Evolutionary conservation across 2,329 filamentous ascomycete species (phyloP), one percentile per base, ranked within the genome.

Genomic region (Ceratocystis smalleyi): DNA sequence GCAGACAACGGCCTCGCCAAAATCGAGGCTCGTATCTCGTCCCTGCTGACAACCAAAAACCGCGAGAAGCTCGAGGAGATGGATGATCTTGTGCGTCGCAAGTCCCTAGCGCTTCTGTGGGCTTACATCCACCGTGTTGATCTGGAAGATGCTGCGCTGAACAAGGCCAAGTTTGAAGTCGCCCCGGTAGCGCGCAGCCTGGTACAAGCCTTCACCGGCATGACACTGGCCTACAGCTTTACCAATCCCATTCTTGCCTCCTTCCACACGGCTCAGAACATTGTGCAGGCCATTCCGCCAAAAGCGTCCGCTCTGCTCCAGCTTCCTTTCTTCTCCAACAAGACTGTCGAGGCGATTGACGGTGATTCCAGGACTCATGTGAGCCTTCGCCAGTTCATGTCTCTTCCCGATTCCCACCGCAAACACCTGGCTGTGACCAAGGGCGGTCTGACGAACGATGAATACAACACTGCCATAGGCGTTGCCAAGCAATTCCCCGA

Each of bases 101-200:
- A 97, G 79, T 86, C 90, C 6, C 79, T 97, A 55, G 89, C 87
- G 61, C 80, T 99, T 65, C 79, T 99, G 17, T 99, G 95, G 94
- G 91, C 94, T 51, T 97, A 99, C 73, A 82, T 97, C 59, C 89
- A 89, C 67, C 88, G 94, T 59, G 79, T 95, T 64, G 89, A 96
- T 70, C 82, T 99, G 27, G 86, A 88, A 54, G 91, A 96, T 71
- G 74, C 82, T 63, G 79, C 81, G 40, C 79, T 96, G 63, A 87
- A 95, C 71, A 85, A 85, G 72, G 85, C 91, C 74, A 99, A 97
- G 77, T 91, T 88, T 73, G 87, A 94, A 73, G 84, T 94, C 67
- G 91, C 89, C 22, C 91, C 92, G 19, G 87, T 94, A 67, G 94
- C 92, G 32, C 84, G 91, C 67, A 82, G 84, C 59, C 81, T 99